A percentile compares a stretch with the other conserved stretches of the same genome.
Conservation (phyloP, 2,329 filamentous ascomycete species). For the Colletotrichum tamarilloi region DNA sequence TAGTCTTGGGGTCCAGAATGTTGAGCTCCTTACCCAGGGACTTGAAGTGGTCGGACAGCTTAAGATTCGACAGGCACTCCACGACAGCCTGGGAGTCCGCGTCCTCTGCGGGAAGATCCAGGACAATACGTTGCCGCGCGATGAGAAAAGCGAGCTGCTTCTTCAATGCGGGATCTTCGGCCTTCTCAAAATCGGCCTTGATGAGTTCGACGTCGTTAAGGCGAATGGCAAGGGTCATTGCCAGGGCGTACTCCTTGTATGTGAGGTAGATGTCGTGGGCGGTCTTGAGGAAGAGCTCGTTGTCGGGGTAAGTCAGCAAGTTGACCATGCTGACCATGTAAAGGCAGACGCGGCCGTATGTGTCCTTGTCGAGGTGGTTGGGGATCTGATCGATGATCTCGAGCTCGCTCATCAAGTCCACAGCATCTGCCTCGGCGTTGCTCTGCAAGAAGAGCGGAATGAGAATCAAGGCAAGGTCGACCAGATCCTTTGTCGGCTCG, state of each 20-base stretch:
- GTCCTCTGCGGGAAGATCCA: slow-evolving; percentile 73
- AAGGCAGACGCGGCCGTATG: slow-evolving; percentile 90
- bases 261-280: slow-evolving; percentile 94
- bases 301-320: slow-evolving; percentile 95
- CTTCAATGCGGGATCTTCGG: slow-evolving; percentile 83
- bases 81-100: slow-evolving; percentile 79
- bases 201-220: slow-evolving; percentile 90
- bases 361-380: slow-evolving; percentile 91
- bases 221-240: slow-evolving; percentile 92
- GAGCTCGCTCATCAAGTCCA: slow-evolving; percentile 95
- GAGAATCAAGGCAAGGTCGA: slow-evolving; percentile 84
- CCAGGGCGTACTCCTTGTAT: slow-evolving; percentile 93
- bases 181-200: slow-evolving; percentile 81
- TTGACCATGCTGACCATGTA: slow-evolving; percentile 99
- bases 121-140: slow-evolving; percentile 87
- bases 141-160: slow-evolving; percentile 96
- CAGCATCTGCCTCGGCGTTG: slow-evolving; percentile 97
- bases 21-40: slow-evolving; percentile 94
- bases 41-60: slow-evolving; percentile 92
- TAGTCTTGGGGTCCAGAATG: slow-evolving; percentile 94
- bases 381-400: slow-evolving; percentile 96
- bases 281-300: slow-evolving; percentile 92
- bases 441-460: slow-evolving; percentile 96
- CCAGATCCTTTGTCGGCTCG: slow-evolving; percentile 83
- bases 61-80: slow-evolving; percentile 89